These are phyloP conservation scores for Tubosaeta brunneosetosa DNA, from an alignment of 768 basidiomycete genomes.

Conservation along the genomic window DNA sequence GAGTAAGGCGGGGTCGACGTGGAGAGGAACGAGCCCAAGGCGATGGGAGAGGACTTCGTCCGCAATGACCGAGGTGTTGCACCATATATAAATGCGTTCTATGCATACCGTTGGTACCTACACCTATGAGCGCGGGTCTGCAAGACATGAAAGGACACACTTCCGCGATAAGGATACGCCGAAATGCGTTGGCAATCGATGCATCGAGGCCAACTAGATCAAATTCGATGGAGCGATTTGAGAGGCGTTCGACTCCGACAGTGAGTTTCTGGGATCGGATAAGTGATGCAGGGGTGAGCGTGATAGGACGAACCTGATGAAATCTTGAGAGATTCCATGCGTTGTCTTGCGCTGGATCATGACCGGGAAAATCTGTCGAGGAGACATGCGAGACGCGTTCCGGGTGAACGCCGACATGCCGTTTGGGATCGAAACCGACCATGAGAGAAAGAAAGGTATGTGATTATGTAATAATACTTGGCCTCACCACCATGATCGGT, in stretches of 20 bases:
- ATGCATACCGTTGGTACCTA: conserved; percentile 78
- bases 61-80: conserved; percentile 90
- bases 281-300: neutral
- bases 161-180: conserved; percentile 92
- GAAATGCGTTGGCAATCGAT: conserved; percentile 75
- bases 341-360: conserved; percentile 80
- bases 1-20: conserved; percentile 75
- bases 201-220: conserved; percentile 95
- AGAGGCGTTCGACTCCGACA: conserved; percentile 73
- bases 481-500: no score
- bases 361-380: conserved; percentile 87
- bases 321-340: conserved; percentile 78
- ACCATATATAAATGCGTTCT: conserved; percentile 87
- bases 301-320: conserved; percentile 53
- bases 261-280: conserved; percentile 51
- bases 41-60: conserved; percentile 93
- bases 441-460: conserved; percentile 3
- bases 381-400: conserved; percentile 78
- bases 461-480: conserved; percentile 24
- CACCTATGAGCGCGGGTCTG: neutral
- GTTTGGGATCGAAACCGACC: conserved; percentile 34
- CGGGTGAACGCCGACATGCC: conserved; percentile 64
- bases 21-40: conserved; percentile 79
- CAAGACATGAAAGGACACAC: conserved; percentile 33
- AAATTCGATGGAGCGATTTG: conserved; percentile 84